Evolutionary conservation across 2,329 filamentous ascomycete genomes (phyloP), one percentile per base, ranked within the genome.

Genomic region (Paecilomyces sp.): DNA sequence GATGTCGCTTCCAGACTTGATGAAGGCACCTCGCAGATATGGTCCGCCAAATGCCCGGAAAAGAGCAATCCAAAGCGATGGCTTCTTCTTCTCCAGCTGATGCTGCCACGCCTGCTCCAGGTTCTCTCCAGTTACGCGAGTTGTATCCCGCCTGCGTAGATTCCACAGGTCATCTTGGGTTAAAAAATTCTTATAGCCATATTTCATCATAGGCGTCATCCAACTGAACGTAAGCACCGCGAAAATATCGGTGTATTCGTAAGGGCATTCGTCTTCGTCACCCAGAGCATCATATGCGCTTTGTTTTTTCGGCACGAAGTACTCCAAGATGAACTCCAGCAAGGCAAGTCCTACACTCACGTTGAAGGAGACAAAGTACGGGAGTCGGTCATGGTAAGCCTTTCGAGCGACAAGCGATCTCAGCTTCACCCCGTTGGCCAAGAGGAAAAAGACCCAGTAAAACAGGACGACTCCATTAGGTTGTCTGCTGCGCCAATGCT

Each of bases 131-230:
- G 93, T 96, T 12, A 82, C 80, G 65, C 85, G 85, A 11, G 93
- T 96, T 34, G 88, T 88, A 71, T 97, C 93, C 61, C 83, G 80
- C 69, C 86, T 88, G 50, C 92, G 85, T 60, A 99, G 80, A 62
- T 91, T 93, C 95, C 95, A 99, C 25, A 99, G 82, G 74, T 99
- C 93, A 64, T 97, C 91, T 73, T 97, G 92, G 1, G 92, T 96
- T 62, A 99, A 81, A 73, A 87, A 99, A 61, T 92, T 86, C 70
- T 89, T 90, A 79, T 99, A 97, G 1, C 94, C 94, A 70, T 88
- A 88, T 71, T 87, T 92, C 94, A 99, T 99, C 84, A 99, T 79
- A 0, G 94, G 92, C 0, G 94, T 97, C 93, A 99, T 97, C 94
- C 94, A 99, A 58, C 89, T 88, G 74, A 99, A 99, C 0, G 93